Evolutionary conservation across 2,329 filamentous ascomycete species (phyloP).

Genomic region (Chaetomium sp.): DNA sequence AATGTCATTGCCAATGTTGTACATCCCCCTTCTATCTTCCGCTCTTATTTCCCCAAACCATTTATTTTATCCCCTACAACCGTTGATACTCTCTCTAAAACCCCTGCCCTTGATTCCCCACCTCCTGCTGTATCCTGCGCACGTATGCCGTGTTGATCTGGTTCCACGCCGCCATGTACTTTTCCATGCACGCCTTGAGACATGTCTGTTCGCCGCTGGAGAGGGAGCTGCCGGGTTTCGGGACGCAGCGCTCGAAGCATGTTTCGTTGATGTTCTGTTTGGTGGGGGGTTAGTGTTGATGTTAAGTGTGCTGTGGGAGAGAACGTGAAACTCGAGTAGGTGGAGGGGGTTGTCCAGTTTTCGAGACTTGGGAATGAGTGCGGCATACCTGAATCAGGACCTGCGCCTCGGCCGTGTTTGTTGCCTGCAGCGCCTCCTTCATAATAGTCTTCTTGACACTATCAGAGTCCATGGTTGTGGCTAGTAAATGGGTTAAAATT

Average conservation of each 20-base stretch:
- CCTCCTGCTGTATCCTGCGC: conserved; percentile 54
- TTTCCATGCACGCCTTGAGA: conserved; percentile 73
- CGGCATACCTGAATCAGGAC: conserved; percentile 58
- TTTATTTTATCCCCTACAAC: too few relatives aligned
- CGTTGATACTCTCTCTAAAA: too few relatives aligned
- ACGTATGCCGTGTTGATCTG: conserved; percentile 64
- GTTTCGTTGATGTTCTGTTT: conserved; percentile 69
- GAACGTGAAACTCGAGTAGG: background rate
- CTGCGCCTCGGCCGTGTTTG: conserved; percentile 61
- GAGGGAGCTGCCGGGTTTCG: conserved; percentile 61
- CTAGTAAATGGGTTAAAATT: conserved; percentile 3
- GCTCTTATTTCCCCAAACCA: too few relatives aligned
- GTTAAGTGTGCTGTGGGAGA: background rate
- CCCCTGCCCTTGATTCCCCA: conserved; percentile 25
- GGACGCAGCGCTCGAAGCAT: conserved; percentile 73
- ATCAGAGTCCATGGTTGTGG: conserved; percentile 49
- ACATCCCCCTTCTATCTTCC: background rate
- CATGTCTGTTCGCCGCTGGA: conserved; percentile 64
- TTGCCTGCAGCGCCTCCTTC: conserved; percentile 57
- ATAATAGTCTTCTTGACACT: conserved; percentile 56
- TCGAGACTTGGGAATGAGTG: too few relatives aligned
- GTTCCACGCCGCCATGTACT: conserved; percentile 79
- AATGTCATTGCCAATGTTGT: background rate
- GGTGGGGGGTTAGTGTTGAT: background rate
- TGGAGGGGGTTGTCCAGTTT: background rate